Evolutionary conservation across 257 asterid species (phyloP).

Genomic region (Penstemon eatonii): DNA sequence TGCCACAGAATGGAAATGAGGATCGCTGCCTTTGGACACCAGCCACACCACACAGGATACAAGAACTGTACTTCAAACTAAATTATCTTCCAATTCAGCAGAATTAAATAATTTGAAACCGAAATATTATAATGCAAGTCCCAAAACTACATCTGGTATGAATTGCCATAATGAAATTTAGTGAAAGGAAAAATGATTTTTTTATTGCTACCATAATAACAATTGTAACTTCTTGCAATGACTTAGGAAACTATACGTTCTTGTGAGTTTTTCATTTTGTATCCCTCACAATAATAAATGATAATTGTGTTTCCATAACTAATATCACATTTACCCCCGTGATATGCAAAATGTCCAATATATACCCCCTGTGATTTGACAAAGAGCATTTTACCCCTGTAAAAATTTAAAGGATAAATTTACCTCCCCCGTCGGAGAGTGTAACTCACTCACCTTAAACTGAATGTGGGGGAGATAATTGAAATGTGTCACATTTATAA

Average conservation of each 20-base stretch:
- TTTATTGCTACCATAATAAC: constrained; percentile 3
- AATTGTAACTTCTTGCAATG: constrained; percentile 10
- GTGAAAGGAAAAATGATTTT: neutral
- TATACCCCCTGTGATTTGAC: too few species aligned
- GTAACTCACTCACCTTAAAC: too few species aligned
- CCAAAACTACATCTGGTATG: neutral
- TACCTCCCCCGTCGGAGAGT: neutral
- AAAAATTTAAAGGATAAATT: neutral
- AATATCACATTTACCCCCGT: too few species aligned
- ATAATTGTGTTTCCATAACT: too few species aligned
- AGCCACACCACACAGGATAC: neutral
- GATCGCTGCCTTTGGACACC: too few species aligned
- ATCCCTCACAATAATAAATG: too few species aligned
- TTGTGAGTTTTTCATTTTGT: neutral
- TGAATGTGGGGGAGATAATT: too few species aligned
- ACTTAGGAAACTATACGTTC: neutral
- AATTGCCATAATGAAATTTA: constrained; percentile 7
- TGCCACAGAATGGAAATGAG: too few species aligned
- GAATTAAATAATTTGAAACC: constrained; percentile 2
- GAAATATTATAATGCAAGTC: neutral
- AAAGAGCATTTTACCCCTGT: neutral
- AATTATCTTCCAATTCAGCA: constrained; percentile 1
- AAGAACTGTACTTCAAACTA: constrained; percentile 7
- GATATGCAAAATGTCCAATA: too few species aligned
- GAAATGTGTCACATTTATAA: too few species aligned